Evolutionary conservation across 2,329 filamentous ascomycete species (phyloP), one percentile per base, ranked within the genome.

Genomic region (Chaetomium globosum): DNA sequence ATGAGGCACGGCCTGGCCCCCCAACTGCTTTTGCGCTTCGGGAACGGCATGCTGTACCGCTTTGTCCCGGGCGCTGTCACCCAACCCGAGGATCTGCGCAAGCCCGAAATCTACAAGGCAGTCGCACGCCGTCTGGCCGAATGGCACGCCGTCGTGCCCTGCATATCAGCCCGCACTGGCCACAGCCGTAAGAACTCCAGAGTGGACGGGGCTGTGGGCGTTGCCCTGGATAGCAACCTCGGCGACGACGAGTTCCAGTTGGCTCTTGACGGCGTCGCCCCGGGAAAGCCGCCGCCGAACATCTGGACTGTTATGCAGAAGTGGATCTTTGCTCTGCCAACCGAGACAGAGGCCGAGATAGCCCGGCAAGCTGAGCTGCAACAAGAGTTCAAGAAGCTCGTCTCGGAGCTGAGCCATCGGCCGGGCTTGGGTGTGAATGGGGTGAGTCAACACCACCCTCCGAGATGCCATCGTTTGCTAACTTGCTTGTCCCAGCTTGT

Each of bases 231-330:
- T 64, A 74, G 66, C 71, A 77, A 67, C 73, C 73, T 72, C 49
- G 74, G 75, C 56, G 74, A 75, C 26, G 74, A 71, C n/a, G 69
- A 71, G 51, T 70, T 78, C 57, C 77, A 82, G 73, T 73, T 77
- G 59, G 76, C 77, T 56, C 81, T 84, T 65, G 78, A 81, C 68
- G 77, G 78, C 66, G 80, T 85, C 53, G 86, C 86, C 26, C 87
- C 87, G 54, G 86, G 86, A 67, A 92, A 89, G 74, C 88, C 88
- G 5, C 82, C 86, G n/a, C 91, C 93, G 21, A 97, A 96, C 76
- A 80, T 96, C 63, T 99, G 95, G 95, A 92, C 91, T 7, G 93
- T 96, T 39, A 90, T 97, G 85, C 92, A 96, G 76, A 96, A 93
- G 79, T 99, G 95, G 95, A 92, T 97, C 64, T 81, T 89, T 71